Conservation (phyloP, 2,329 filamentous ascomycete genomes). For the Epichloe amarillans region DNA sequence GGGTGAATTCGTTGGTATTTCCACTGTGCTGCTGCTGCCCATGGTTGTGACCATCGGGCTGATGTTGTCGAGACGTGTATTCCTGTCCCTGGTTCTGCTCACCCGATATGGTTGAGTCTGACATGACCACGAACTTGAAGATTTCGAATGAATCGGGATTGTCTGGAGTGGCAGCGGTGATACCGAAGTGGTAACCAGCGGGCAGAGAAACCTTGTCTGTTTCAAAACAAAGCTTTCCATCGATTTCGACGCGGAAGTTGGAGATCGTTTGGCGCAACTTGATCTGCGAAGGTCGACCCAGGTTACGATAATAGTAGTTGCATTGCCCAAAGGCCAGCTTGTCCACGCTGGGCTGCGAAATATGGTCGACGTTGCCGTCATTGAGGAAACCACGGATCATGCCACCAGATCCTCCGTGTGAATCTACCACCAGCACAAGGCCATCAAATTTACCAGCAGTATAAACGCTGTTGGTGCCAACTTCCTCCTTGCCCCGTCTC, state of each 20-base stretch:
- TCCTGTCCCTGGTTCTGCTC: constrained; percentile 7
- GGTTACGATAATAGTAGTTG: constrained; percentile 79
- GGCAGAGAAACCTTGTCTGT: constrained; percentile 69
- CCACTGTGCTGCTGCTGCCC: constrained; percentile 19
- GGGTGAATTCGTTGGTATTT: constrained; percentile 11
- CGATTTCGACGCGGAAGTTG: constrained; percentile 65
- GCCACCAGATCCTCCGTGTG: constrained; percentile 63
- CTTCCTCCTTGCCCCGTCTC: constrained; percentile 48
- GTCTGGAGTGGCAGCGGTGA: constrained; percentile 80
- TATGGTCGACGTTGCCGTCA: constrained; percentile 73
- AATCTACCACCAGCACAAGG: constrained; percentile 75
- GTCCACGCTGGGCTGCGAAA: constrained; percentile 62
- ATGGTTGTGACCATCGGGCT: constrained; percentile 18
- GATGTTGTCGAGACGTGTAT: constrained; percentile 9
- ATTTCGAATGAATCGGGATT: constrained; percentile 90
- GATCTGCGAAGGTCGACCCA: constrained; percentile 70
- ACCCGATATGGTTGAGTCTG: constrained; percentile 26
- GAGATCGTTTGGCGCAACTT: constrained; percentile 53
- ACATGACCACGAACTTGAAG: constrained; percentile 70
- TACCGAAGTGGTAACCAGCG: constrained; percentile 67
- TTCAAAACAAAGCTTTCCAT: constrained; percentile 71
- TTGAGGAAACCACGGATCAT: constrained; percentile 88
- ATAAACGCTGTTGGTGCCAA: constrained; percentile 70
- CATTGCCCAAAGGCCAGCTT: constrained; percentile 87
- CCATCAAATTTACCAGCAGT: constrained; percentile 78